Conservation (phyloP, 257 asterid species). For the Capsicum pubescens region DNA sequence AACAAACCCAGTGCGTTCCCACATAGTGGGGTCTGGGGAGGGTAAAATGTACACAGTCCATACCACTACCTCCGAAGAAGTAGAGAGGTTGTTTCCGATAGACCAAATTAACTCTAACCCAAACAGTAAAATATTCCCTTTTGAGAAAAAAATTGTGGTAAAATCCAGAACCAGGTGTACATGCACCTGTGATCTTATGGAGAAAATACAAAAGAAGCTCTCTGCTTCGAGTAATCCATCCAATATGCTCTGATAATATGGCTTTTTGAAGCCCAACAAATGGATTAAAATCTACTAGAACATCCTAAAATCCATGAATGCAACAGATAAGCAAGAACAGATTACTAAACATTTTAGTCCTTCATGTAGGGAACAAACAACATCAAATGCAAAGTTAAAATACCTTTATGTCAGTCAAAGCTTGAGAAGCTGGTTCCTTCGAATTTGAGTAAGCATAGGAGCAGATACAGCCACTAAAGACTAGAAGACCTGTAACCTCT, state of each 20-base stretch:
- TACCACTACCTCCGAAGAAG: too few relatives aligned
- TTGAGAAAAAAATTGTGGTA: background rate
- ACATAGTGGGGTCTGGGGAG: too few relatives aligned
- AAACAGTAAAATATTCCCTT: conserved; percentile 21
- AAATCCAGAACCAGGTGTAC: background rate
- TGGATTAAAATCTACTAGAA: background rate
- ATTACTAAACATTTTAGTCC: background rate
- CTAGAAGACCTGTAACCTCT: conserved; percentile 73
- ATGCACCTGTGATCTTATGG: background rate
- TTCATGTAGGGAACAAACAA: conserved; percentile 8
- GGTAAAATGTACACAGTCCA: too few relatives aligned
- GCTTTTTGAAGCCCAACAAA: conserved; percentile 2
- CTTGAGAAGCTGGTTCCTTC: conserved; percentile 80
- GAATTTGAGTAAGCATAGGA: conserved; percentile 74
- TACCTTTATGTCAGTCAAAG: conserved; percentile 92
- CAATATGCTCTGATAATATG: background rate
- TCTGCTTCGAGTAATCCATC: background rate
- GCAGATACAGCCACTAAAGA: conserved; percentile 70
- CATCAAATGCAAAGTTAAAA: background rate
- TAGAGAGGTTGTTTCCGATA: too few relatives aligned
- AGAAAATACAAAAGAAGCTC: conserved; percentile 3
- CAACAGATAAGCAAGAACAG: background rate
- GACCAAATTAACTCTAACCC: conserved; percentile 6
- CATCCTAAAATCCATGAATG: background rate
- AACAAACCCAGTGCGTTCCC: too few relatives aligned